Conservation (phyloP, 2,329 filamentous ascomycete species). For the Fusarium sacchari region DNA sequence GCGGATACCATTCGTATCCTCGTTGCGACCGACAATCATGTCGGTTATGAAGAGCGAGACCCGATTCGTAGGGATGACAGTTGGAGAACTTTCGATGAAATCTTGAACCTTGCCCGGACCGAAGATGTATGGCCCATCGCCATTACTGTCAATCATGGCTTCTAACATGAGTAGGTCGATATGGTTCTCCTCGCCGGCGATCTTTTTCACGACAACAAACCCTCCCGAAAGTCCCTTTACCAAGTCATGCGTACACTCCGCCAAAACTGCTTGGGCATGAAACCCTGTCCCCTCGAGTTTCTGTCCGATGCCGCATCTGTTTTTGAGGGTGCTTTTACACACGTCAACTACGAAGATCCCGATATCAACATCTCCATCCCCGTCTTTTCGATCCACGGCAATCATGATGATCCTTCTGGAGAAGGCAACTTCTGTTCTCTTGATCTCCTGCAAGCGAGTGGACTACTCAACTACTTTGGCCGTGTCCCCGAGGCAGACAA, state of each 20-base stretch:
- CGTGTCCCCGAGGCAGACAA: constrained; percentile 95
- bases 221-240: constrained; percentile 93
- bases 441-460: constrained; percentile 89
- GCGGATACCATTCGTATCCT: constrained; percentile 94
- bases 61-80: constrained; percentile 95
- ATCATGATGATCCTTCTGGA: constrained; percentile 98
- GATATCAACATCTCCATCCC: constrained; percentile 98
- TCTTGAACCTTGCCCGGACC: constrained; percentile 87
- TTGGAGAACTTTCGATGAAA: constrained; percentile 95
- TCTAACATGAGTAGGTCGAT: constrained; percentile 69
- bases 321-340: constrained; percentile 88
- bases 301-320: constrained; percentile 92
- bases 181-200: constrained; percentile 97
- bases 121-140: constrained; percentile 69
- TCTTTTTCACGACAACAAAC: constrained; percentile 98
- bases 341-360: constrained; percentile 97
- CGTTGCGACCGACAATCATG: constrained; percentile 96
- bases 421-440: constrained; percentile 92
- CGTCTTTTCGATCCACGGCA: constrained; percentile 98
- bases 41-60: constrained; percentile 94
- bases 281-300: constrained; percentile 94
- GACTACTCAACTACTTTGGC: constrained; percentile 95
- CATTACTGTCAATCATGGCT: rapidly evolving
- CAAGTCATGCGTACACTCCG: constrained; percentile 96
- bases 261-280: constrained; percentile 93